Conservation (phyloP, 2,329 filamentous ascomycete species). For the Clonostachys rosea region DNA sequence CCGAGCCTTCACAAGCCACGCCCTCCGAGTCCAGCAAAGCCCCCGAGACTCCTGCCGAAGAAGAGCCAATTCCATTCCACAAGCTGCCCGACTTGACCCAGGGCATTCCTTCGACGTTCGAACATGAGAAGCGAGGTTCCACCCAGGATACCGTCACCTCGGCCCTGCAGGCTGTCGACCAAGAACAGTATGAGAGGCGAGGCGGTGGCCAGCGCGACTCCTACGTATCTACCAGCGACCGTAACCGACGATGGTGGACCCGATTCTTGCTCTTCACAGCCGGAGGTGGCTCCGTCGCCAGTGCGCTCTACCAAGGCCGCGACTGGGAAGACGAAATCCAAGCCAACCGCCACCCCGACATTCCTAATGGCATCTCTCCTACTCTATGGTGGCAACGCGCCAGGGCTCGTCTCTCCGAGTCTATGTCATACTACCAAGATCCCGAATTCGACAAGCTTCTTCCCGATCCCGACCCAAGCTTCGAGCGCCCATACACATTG, state of each 20-base stretch:
- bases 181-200: conserved; percentile 21
- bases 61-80: conserved; percentile 47
- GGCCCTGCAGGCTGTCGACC: conserved; percentile 27
- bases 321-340: conserved; percentile 86
- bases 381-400: conserved; percentile 77
- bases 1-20: conserved; percentile 7
- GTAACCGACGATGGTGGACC: conserved; percentile 70
- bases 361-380: conserved; percentile 75
- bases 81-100: conserved; percentile 88
- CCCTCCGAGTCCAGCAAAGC: conserved; percentile 10
- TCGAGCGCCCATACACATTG: conserved; percentile 85
- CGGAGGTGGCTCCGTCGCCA: conserved; percentile 48
- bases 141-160: conserved; percentile 6
- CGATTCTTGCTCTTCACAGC: conserved; percentile 68
- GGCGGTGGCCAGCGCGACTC: conserved; percentile 52
- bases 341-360: conserved; percentile 60
- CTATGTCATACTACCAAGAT: conserved; percentile 91
- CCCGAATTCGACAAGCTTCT: conserved; percentile 92
- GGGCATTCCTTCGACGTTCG: conserved; percentile 88
- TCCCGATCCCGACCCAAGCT: conserved; percentile 72
- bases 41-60: conserved; percentile 15
- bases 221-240: conserved; percentile 88
- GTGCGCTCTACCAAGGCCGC: conserved; percentile 73
- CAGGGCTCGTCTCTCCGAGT: conserved; percentile 67
- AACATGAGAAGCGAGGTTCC: conserved; percentile 51